phyloP scores from a whole-genome alignment of 2,329 filamentous ascomycete species.

The Aureobasidium leucospermi region DNA sequence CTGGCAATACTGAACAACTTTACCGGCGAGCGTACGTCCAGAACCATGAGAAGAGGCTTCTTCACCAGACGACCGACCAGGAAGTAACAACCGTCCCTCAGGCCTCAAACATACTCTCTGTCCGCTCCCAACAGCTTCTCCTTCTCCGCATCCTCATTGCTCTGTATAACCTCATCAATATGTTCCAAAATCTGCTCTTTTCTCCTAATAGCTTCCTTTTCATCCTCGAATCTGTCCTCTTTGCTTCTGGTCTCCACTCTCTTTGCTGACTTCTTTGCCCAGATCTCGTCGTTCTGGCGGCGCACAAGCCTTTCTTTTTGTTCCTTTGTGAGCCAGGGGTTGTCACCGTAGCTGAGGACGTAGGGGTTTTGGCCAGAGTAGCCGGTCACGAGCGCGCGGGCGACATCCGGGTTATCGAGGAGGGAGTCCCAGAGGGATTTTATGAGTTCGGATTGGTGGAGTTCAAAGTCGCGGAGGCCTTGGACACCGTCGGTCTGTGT shows the following conservation, averaged over 20 bases:
- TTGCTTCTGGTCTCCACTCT: background rate
- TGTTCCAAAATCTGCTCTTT: constrained; percentile 8
- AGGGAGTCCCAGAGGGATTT: constrained; percentile 15
- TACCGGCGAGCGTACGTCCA: too few species aligned
- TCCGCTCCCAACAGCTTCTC: background rate
- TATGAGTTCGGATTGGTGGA: constrained; percentile 15
- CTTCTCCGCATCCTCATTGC: constrained; percentile 10
- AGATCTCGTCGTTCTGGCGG: constrained; percentile 1
- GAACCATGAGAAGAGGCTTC: too few species aligned
- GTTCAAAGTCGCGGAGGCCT: constrained; percentile 17
- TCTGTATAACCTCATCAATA: constrained; percentile 11
- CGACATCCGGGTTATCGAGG: constrained; percentile 15
- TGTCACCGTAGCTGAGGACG: constrained; percentile 10
- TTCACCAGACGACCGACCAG: too few species aligned
- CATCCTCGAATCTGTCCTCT: background rate
- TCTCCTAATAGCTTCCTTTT: background rate
- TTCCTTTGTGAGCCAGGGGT: constrained; percentile 11
- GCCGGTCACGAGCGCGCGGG: constrained; percentile 14
- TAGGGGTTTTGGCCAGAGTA: constrained; percentile 16
- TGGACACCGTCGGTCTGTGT: constrained; percentile 15
- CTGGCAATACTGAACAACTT: background rate
- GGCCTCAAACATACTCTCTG: background rate
- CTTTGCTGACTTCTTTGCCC: constrained; percentile 8
- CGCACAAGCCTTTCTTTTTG: constrained; percentile 3
- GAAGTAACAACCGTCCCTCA: too few species aligned